Percentiles rank a stretch among this genome's conserved stretches.
These are phyloP conservation scores for Lagenidium sp. DNA, from an alignment of 352 stramenopile genomes.

Conservation along the genomic window DNA sequence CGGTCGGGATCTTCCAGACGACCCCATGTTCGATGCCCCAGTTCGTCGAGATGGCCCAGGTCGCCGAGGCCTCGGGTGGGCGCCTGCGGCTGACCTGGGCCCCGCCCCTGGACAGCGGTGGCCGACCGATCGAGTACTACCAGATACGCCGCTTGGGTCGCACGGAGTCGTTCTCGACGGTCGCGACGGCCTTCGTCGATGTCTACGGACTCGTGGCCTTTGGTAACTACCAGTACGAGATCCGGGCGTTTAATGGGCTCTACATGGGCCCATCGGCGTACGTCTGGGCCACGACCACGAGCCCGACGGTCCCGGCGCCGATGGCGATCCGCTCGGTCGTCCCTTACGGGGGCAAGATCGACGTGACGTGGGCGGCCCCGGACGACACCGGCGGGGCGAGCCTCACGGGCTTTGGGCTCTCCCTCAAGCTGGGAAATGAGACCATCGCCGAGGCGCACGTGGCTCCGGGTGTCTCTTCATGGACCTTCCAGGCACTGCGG, in stretches of 20 bases:
- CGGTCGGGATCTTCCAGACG: constrained; percentile 10
- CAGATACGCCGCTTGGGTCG: constrained; percentile 19
- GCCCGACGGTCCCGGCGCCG: constrained; percentile 17
- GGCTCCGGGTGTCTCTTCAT: too few species aligned
- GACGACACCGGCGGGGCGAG: constrained; percentile 33
- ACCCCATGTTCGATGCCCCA: constrained; percentile 11
- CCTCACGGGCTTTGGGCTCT: constrained; percentile 21
- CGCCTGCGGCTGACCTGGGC: constrained; percentile 31
- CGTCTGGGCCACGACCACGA: constrained; percentile 8
- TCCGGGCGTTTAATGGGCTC: constrained; percentile 38
- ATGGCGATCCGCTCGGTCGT: constrained; percentile 9
- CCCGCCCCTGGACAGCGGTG: constrained; percentile 31
- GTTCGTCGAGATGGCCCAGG: constrained; percentile 11
- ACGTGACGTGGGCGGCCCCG: constrained; percentile 25
- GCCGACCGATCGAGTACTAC: constrained; percentile 28
- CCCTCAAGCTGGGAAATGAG: too few species aligned
- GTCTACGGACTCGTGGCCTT: constrained; percentile 15
- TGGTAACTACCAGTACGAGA: constrained; percentile 25
- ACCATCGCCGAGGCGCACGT: too few species aligned
- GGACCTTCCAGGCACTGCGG: constrained; percentile 3
- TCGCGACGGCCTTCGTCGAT: constrained; percentile 20
- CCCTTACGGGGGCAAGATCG: constrained; percentile 31
- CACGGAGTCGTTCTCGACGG: constrained; percentile 2
- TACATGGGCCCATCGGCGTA: constrained; percentile 7
- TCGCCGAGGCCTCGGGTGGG: constrained; percentile 11